Evolutionary conservation across 441 rosid species (phyloP), one percentile per base, ranked within the genome.

Genomic region (Erysimum pusillum): DNA sequence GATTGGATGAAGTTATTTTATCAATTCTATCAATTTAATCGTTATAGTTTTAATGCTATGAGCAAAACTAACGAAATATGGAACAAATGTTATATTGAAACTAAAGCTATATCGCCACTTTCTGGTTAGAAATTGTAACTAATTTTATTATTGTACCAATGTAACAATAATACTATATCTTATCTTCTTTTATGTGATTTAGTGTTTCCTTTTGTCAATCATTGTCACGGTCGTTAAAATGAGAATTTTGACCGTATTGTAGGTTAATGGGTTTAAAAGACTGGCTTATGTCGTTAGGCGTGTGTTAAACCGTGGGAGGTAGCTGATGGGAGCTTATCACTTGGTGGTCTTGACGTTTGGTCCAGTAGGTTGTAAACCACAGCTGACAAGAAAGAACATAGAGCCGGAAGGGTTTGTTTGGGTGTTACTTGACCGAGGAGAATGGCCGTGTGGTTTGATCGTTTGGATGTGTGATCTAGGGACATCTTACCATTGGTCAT

Each of bases 1-100:
- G 25, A 31, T 4, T 73, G 54, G 63, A 73, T 73, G 76, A 73
- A 73, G 10, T 38, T 73, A 1, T 73, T 63, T 9, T 73, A 31
- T 14, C 32, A 73, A 4, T 39, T 44, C 32, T 73, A 63, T 52
- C 63, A 63, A 52, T 11, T 63, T 6, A 52, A 18, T 17, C 36
- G 34, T 17, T 52, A 63, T 25, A 73, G 63, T 10, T 63, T 35
- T 14, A 5, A 41, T 13, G 20, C 22, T 1, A 17, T 48, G 25
- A 11, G 6, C 52, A 63, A 28, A 38, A 39, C 35, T 63, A 52
- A 63, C 8, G 35, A 17, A 17, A 41, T 62, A 7, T 73, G 76
- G 76, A 52, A 63, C 22, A 28, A 9, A 31, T 73, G 76, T 41
- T 52, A 44, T 39, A 18, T 0, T 13, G 44, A 15, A 63, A 28